A percentile compares a stretch with the other conserved stretches of the same genome.
These are phyloP conservation scores for Pisolithus microcarpus DNA, from an alignment of 768 basidiomycete genomes.

Conservation along the genomic window DNA sequence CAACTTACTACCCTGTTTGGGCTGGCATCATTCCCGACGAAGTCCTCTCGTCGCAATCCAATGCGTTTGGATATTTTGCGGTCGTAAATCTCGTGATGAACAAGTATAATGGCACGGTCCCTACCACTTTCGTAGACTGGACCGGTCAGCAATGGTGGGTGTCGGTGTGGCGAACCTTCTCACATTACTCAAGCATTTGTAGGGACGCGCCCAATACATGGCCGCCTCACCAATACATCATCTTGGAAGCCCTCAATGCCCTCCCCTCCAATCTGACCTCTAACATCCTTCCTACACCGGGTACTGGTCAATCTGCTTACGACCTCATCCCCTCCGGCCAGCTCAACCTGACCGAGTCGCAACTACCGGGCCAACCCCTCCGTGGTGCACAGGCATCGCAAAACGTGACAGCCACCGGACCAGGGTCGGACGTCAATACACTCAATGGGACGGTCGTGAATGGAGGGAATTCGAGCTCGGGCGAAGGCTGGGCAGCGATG, in stretches of 20 bases:
- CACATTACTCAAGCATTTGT: not conserved
- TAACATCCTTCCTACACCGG: constrained; percentile 45
- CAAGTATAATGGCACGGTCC: constrained; percentile 83
- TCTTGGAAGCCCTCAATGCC: constrained; percentile 66
- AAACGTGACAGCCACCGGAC: constrained; percentile 47
- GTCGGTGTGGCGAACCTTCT: not conserved
- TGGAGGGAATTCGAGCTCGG: constrained; percentile 53
- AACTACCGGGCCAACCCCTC: constrained; percentile 64
- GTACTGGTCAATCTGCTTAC: constrained; percentile 51
- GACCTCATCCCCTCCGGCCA: constrained; percentile 70
- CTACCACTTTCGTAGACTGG: constrained; percentile 62
- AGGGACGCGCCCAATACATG: constrained; percentile 88
- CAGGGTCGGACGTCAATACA: constrained; percentile 54
- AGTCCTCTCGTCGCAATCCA: constrained; percentile 45
- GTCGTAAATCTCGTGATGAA: constrained; percentile 71
- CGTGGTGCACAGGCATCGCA: constrained; percentile 23
- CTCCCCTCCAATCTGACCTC: constrained; percentile 68
- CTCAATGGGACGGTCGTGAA: constrained; percentile 52
- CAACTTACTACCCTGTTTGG: constrained; percentile 84
- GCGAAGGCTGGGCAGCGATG: constrained; percentile 60
- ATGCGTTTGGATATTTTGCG: constrained; percentile 68
- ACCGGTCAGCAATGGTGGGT: constrained; percentile 76
- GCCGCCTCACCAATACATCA: constrained; percentile 82
- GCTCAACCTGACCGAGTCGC: constrained; percentile 59
- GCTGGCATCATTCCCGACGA: constrained; percentile 75